A percentile compares a stretch with the other conserved stretches of the same genome.
These are phyloP conservation scores for Globisporangium takayamanum DNA, from an alignment of 352 stramenopile genomes.

Conservation along the genomic window DNA sequence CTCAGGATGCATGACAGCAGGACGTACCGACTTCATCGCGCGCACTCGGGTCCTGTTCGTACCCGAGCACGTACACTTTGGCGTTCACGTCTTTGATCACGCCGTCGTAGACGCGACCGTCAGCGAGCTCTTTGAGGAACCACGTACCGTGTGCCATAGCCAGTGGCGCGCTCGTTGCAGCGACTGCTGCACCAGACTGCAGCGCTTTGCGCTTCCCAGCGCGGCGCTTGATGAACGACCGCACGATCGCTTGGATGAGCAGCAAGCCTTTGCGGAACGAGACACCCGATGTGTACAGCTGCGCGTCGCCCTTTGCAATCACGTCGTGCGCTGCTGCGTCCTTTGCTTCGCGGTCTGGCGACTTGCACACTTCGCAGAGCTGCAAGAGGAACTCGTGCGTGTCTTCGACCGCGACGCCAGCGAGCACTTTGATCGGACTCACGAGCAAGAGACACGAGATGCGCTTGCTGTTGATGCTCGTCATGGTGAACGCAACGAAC, in stretches of 20 bases:
- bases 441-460: slow-evolving; percentile 73
- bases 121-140: slow-evolving; percentile 69
- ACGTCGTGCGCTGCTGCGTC: slow-evolving; percentile 50
- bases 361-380: slow-evolving; percentile 55
- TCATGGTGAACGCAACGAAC: slow-evolving; percentile 64
- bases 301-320: slow-evolving; percentile 48
- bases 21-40: slow-evolving; percentile 65
- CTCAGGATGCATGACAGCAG: neutral
- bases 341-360: slow-evolving; percentile 37
- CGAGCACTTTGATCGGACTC: slow-evolving; percentile 80
- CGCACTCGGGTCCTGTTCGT: slow-evolving; percentile 50
- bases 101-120: slow-evolving; percentile 61
- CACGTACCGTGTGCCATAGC: slow-evolving; percentile 45
- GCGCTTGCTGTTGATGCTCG: slow-evolving; percentile 25
- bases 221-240: slow-evolving; percentile 50
- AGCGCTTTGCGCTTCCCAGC: slow-evolving; percentile 31
- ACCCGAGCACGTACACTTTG: slow-evolving; percentile 47
- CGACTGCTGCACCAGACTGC: slow-evolving; percentile 13
- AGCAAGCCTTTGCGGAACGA: slow-evolving; percentile 64
- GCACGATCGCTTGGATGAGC: slow-evolving; percentile 63
- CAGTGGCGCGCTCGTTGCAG: slow-evolving; percentile 6
- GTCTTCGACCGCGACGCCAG: slow-evolving; percentile 52
- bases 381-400: slow-evolving; percentile 75
- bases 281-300: slow-evolving; percentile 69
- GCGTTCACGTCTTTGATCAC: slow-evolving; percentile 39